Conservation (phyloP, 2,329 filamentous ascomycete genomes). For the Aspergillus costaricaensis region DNA sequence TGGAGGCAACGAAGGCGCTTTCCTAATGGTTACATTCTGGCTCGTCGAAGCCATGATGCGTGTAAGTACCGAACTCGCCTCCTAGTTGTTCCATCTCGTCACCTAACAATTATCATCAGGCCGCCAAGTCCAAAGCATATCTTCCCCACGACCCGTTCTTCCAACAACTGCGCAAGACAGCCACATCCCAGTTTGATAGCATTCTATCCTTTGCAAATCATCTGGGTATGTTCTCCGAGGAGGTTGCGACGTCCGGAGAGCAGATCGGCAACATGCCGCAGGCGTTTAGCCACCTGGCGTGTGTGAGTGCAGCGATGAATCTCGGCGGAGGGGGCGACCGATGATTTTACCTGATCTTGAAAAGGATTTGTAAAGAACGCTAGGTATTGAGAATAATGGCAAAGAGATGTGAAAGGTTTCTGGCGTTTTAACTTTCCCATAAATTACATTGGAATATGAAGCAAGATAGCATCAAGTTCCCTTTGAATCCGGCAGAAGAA, state of each 20-base stretch:
- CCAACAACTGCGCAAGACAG: conserved; percentile 41
- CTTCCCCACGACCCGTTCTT: conserved; percentile 29
- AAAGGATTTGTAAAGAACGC: accelerated
- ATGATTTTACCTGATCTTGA: not conserved
- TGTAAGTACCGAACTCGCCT: conserved; percentile 48
- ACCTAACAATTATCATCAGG: conserved; percentile 19
- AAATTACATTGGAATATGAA: too few relatives aligned
- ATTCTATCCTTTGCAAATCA: conserved; percentile 77
- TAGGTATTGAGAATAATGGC: too few relatives aligned
- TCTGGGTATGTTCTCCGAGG: conserved; percentile 75
- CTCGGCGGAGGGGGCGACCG: conserved; percentile 43
- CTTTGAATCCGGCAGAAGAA: too few relatives aligned
- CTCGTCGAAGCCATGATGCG: conserved; percentile 75
- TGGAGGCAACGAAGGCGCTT: conserved; percentile 72
- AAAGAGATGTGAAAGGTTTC: too few relatives aligned
- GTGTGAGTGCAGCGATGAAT: conserved; percentile 77
- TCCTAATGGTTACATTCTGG: conserved; percentile 83
- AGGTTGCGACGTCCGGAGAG: conserved; percentile 73
- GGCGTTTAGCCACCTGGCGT: conserved; percentile 74
- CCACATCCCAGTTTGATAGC: conserved; percentile 74
- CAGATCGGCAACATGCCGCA: conserved; percentile 79
- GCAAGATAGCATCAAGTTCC: too few relatives aligned
- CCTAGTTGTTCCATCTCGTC: not conserved
- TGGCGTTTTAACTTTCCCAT: too few relatives aligned
- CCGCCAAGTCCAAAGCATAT: conserved; percentile 24